Conservation (phyloP, 371 early-diverging fungal species). For the Syncephalastrum racemosum region DNA sequence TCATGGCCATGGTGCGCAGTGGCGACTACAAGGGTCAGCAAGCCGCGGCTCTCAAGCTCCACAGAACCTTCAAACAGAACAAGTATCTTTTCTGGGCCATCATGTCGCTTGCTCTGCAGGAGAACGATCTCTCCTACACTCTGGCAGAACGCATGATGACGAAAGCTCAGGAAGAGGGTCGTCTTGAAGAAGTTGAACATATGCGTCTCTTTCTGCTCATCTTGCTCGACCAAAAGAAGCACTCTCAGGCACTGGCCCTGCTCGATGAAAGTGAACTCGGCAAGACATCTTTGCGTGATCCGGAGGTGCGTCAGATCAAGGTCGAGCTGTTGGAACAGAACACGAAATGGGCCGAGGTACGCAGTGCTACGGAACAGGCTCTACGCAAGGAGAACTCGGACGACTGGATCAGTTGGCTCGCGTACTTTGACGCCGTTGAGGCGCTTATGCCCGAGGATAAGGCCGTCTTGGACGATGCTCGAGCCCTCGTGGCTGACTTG, state of each 20-base stretch:
- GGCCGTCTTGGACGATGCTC: constrained; percentile 33
- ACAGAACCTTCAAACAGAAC: constrained; percentile 75
- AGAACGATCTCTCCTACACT: constrained; percentile 54
- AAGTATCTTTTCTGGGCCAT: constrained; percentile 90
- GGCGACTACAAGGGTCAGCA: constrained; percentile 78
- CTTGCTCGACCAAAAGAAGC: constrained; percentile 63
- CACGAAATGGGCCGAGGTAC: constrained; percentile 45
- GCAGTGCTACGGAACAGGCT: constrained; percentile 35
- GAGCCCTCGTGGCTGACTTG: constrained; percentile 35
- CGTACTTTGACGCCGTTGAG: constrained; percentile 60
- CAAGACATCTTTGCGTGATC: constrained; percentile 58
- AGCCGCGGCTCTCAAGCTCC: constrained; percentile 78
- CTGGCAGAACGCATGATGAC: constrained; percentile 87
- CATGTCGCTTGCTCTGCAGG: constrained; percentile 73
- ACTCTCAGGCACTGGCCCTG: constrained; percentile 61
- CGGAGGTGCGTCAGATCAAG: constrained; percentile 66
- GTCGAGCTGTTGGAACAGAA: constrained; percentile 53
- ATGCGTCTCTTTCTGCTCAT: constrained; percentile 71
- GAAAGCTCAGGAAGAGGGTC: constrained; percentile 75
- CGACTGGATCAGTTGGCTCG: constrained; percentile 71
- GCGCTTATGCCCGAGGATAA: constrained; percentile 23
- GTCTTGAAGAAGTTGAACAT: constrained; percentile 54
- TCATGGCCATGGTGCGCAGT: constrained; percentile 81
- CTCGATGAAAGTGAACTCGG: constrained; percentile 57
- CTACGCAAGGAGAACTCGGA: constrained; percentile 57